Evolutionary conservation across 345 rosid species (phyloP).

Genomic region (Corchorus capsularis): DNA sequence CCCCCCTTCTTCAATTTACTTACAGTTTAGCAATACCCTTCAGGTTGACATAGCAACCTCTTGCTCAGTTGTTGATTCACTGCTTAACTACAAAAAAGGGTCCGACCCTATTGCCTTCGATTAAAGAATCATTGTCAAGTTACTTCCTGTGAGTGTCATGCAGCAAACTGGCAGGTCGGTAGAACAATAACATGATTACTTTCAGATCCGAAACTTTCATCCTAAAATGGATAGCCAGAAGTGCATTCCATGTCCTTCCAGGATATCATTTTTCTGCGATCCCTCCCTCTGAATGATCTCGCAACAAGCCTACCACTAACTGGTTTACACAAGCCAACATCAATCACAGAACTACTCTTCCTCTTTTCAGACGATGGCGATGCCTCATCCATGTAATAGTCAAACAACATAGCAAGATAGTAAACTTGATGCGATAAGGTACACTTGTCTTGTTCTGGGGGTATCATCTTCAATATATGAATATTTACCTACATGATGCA

Average conservation of each 20-base stretch:
- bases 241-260: slow-evolving; percentile 77
- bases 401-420: slow-evolving; percentile 85
- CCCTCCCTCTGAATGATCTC: slow-evolving; percentile 88
- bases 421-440: slow-evolving; percentile 69
- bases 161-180: not conserved
- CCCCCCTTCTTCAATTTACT: too few species aligned
- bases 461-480: slow-evolving; percentile 66
- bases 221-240: slow-evolving; percentile 28
- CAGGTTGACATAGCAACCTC: not conserved
- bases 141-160: not conserved
- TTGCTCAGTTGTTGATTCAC: not conserved
- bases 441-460: slow-evolving; percentile 59
- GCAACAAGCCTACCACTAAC: slow-evolving; percentile 68
- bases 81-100: not conserved
- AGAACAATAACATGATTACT: not conserved
- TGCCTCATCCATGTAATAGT: slow-evolving; percentile 65
- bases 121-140: slow-evolving; percentile 1
- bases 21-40: too few species aligned
- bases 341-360: slow-evolving; percentile 58
- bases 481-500: slow-evolving; percentile 65
- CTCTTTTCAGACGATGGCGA: slow-evolving; percentile 50
- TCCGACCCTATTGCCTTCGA: not conserved
- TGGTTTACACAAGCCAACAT: slow-evolving; percentile 85
- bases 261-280: slow-evolving; percentile 84
- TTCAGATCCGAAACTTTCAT: not conserved